A percentile compares a stretch with the other conserved stretches of the same genome.
These are phyloP conservation scores for Phytomonas francai DNA, from an alignment of 208 protist genomes.

Conservation along the genomic window DNA sequence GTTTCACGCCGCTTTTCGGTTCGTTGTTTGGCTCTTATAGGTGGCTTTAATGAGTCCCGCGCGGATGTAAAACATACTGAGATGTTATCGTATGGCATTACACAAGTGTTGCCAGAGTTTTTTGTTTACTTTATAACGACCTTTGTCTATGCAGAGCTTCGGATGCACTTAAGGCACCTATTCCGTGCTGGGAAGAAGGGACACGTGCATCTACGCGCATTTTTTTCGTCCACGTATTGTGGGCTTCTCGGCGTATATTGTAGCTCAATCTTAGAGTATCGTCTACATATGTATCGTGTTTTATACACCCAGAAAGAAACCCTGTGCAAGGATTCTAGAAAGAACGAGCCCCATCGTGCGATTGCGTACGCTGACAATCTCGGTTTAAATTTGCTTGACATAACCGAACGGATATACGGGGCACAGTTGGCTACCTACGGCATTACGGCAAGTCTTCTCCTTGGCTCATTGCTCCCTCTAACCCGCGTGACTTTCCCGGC, in stretches of 20 bases:
- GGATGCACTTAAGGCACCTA: slow-evolving; percentile 68
- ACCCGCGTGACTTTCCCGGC: slow-evolving; percentile 73
- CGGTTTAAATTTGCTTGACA: slow-evolving; percentile 73
- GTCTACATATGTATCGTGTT: slow-evolving; percentile 63
- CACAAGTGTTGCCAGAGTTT: slow-evolving; percentile 70
- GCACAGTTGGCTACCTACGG: slow-evolving; percentile 66
- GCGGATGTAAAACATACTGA: slow-evolving; percentile 84
- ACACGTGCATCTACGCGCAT: slow-evolving; percentile 67
- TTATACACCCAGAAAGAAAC: slow-evolving; percentile 73
- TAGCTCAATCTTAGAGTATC: slow-evolving; percentile 71
- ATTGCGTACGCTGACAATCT: slow-evolving; percentile 51
- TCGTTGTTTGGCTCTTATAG: slow-evolving; percentile 80
- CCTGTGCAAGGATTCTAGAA: slow-evolving; percentile 65
- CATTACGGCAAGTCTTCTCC: slow-evolving; percentile 33
- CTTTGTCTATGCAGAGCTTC: slow-evolving; percentile 77
- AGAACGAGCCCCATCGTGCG: slow-evolving; percentile 39
- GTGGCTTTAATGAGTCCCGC: slow-evolving; percentile 80
- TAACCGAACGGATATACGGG: slow-evolving; percentile 65
- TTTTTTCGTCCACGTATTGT: slow-evolving; percentile 65
- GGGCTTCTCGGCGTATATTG: slow-evolving; percentile 61
- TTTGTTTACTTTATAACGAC: slow-evolving; percentile 65
- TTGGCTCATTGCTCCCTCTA: slow-evolving; percentile 58
- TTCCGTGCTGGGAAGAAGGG: slow-evolving; percentile 72
- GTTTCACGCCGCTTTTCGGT: slow-evolving; percentile 86
- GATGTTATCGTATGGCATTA: slow-evolving; percentile 52